Percentiles rank a stretch among this genome's conserved stretches.
Evolutionary conservation across 1,284 basidiomycete genomes (phyloP).

Genomic region (Cutaneotrichosporon spelunceum): DNA sequence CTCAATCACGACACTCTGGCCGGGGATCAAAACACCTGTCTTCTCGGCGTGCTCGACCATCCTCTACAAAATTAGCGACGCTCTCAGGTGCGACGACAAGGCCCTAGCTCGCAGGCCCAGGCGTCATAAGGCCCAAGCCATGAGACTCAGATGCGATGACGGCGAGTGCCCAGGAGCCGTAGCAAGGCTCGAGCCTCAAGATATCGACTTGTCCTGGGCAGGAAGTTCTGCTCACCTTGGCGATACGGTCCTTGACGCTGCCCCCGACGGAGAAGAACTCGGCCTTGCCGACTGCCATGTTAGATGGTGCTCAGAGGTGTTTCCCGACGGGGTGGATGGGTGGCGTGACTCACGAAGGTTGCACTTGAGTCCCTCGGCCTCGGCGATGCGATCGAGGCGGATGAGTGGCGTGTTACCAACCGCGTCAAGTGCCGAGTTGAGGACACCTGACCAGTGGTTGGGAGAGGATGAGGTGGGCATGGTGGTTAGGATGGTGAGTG

Average conservation of each 20-base stretch:
- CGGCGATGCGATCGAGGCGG: slow-evolving; percentile 74
- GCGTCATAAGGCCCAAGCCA: no score
- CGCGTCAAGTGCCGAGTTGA: slow-evolving; percentile 74
- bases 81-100: slow-evolving; percentile 3
- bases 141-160: no score
- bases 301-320: neutral
- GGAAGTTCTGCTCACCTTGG: slow-evolving; percentile 57
- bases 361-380: slow-evolving; percentile 74
- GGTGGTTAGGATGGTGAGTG: neutral
- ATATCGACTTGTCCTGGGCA: neutral
- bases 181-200: neutral
- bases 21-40: slow-evolving; percentile 78
- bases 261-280: slow-evolving; percentile 91
- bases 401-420: slow-evolving; percentile 90
- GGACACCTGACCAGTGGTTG: slow-evolving; percentile 55
- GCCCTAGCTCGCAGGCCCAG: no score
- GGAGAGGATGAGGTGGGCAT: slow-evolving; percentile 10
- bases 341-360: slow-evolving; percentile 70
- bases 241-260: slow-evolving; percentile 92
- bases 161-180: no score
- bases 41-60: slow-evolving; percentile 92
- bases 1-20: slow-evolving; percentile 88
- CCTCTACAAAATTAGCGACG: slow-evolving; percentile 51
- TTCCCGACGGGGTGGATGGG: neutral
- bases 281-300: slow-evolving; percentile 70